phyloP scores from a whole-genome alignment of 2,329 filamentous ascomycete genomes.

The Endothia cerciana region DNA sequence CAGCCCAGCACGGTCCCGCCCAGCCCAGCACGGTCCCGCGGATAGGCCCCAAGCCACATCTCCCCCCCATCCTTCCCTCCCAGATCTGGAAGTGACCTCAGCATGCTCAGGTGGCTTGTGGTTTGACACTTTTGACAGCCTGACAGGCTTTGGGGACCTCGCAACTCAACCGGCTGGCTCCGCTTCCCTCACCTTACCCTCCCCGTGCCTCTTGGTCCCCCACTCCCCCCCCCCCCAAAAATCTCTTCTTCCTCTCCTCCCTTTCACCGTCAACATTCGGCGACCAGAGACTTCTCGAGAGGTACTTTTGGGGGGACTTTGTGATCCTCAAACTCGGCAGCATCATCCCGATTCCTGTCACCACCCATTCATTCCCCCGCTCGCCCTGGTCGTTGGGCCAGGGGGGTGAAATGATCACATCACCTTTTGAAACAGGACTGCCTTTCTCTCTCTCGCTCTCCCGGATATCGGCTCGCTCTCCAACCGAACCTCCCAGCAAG shows the following conservation, averaged over 20 bases:
- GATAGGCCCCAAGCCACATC: slow-evolving; percentile 23
- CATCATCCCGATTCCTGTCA: background rate
- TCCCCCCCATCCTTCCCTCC: slow-evolving; percentile 6
- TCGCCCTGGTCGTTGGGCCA: background rate
- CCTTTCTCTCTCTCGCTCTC: background rate
- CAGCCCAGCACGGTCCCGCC: slow-evolving; percentile 3
- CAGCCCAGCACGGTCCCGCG: no score
- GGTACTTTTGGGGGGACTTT: background rate
- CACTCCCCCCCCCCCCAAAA: no score
- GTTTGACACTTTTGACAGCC: no score
- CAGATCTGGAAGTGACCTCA: slow-evolving; percentile 8
- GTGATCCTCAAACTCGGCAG: background rate
- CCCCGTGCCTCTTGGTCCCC: no score
- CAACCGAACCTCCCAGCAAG: background rate
- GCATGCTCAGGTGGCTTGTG: no score
- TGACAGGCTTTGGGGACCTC: no score
- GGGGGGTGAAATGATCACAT: background rate
- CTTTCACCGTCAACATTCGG: background rate
- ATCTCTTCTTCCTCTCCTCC: background rate
- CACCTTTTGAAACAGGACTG: background rate
- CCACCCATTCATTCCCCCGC: no score
- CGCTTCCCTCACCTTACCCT: no score
- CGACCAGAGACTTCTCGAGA: background rate
- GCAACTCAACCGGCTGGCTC: background rate
- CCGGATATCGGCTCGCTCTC: background rate